Conservation (phyloP, 768 basidiomycete genomes). For the Tricholoma sp. region DNA sequence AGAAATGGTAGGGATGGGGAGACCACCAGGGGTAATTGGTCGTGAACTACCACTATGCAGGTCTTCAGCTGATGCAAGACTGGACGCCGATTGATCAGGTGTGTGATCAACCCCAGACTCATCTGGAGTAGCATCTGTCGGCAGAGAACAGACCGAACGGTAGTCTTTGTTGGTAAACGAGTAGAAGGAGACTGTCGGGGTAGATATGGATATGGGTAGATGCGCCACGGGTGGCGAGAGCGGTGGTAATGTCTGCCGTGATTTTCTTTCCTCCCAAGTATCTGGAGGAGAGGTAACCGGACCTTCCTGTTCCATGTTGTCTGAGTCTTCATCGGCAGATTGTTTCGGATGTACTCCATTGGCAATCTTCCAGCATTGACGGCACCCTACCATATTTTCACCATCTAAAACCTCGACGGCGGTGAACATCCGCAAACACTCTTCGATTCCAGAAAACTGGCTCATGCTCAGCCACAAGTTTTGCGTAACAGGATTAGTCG, state of each 20-base stretch:
- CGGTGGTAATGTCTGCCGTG: conserved; percentile 7
- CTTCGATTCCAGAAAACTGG: conserved; percentile 60
- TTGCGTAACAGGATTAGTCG: conserved; percentile 14
- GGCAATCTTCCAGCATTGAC: conserved; percentile 90
- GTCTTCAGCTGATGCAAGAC: background rate
- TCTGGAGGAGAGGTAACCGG: background rate
- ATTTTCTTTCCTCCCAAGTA: background rate
- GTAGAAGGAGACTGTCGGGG: conserved; percentile 33
- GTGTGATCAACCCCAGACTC: conserved; percentile 22
- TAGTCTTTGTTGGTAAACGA: conserved; percentile 23
- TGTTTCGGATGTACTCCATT: conserved; percentile 52
- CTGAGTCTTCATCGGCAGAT: conserved; percentile 22
- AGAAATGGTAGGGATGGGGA: conserved; percentile 51
- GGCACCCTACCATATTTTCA: conserved; percentile 92
- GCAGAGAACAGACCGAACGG: conserved; percentile 38
- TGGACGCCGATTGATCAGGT: conserved; percentile 4
- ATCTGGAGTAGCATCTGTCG: conserved; percentile 20
- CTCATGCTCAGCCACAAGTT: conserved; percentile 42
- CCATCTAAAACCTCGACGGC: conserved; percentile 91
- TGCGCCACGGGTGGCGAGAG: conserved; percentile 17
- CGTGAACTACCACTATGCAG: background rate
- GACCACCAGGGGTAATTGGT: conserved; percentile 29
- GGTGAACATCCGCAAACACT: conserved; percentile 84
- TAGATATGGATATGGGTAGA: conserved; percentile 36
- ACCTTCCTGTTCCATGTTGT: conserved; percentile 8